Evolutionary conservation across 805 yeast species (phyloP), one percentile per base, ranked within the genome.

Genomic region (Yamadazyma ubonensis): DNA sequence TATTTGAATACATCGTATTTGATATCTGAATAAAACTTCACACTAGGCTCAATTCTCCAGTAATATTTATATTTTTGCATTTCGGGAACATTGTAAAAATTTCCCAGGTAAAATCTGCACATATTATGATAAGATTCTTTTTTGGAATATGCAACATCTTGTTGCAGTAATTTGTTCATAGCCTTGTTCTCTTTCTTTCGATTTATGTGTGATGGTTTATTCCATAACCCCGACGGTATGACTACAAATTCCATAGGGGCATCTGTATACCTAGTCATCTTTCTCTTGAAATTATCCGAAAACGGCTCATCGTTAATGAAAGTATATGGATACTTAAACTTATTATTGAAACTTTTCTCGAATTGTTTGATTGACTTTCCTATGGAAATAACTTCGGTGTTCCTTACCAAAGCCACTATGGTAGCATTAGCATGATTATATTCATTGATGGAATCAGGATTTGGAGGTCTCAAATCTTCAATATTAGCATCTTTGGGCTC

Each of bases 31-130:
- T 67, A 83, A 54, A 81, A 85, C 19, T 72, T 68, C 1, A 87
- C 86, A 25, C 65, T 65, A 6, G 95, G 95, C 59, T 86, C 95
- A 34, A 86, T 68, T 45, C 96, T 67, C 96, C 95, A 86, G 54
- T 83, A 83, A 61, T 81, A 86, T 50, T 70, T 73, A 61, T 72
- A 82, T 43, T 84, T 67, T 43, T 70, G 64, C 54, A 86, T 57
- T 41, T 76, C 71, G 9, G 85, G 85, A 45, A 83, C 76, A 36
- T 82, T 71, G 55, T 73, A 83, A 52, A 86, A 83, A 42, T 62
- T 63, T 9, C 77, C 78, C 36, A 83, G 78, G 57, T 85, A 84
- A 59, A 81, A 86, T 18, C 95, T 72, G 57, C 95, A 86, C 95
- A 86, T 86, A 53, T 84, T 82, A 53, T 85, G 95, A 52, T 86